Evolutionary conservation across 371 early-diverging fungal species (phyloP), one percentile per base, ranked within the genome.

Genomic region (Saksenaea oblongispora): DNA sequence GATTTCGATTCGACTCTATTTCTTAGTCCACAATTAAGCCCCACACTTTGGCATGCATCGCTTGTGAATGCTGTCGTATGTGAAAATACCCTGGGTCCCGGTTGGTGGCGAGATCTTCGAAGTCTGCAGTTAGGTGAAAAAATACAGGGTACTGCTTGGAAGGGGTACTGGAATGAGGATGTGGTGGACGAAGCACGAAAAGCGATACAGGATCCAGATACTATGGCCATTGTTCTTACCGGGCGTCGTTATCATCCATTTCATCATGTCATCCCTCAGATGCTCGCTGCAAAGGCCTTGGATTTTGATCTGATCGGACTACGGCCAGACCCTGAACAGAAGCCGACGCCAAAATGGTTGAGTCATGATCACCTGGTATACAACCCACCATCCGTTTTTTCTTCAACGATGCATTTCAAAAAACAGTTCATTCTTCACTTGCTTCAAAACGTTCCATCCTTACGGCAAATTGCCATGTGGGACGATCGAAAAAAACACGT

Each of bases 1-100:
- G 95, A 96, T 63, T 95, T 95, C 82, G 95, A 95, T 75, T 90
- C 92, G 34, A 95, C 96, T 0, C 76, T 95, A 17, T 94, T 95
- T 72, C 83, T 85, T 8, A 93, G 95, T 5, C 95, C 96, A 3
- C 56, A 85, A 5, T 88, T 95, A 24, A 95, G 92, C 62, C 84
- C 87, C 0, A 73, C 78, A 0, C 72, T 96, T 36, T 96, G 95
- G 95, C 83, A 89, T 47, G 42, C 64, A 1, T 65, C 66, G 11
- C 71, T 91, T 2, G 64, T 74, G 10, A 86, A 84, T 24, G 63
- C 75, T 34, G 65, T 90, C 13, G 85, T 81, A n/a, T 66, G 74
- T 11, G 79, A 86, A 35, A 85, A 86, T 58, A 71, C 86, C 5
- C 61, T 71, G 41, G 81, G 81, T 14, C 78, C 78, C 26, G 92